phyloP scores from a whole-genome alignment of 345 rosid genomes.

The Linum lewisii region DNA sequence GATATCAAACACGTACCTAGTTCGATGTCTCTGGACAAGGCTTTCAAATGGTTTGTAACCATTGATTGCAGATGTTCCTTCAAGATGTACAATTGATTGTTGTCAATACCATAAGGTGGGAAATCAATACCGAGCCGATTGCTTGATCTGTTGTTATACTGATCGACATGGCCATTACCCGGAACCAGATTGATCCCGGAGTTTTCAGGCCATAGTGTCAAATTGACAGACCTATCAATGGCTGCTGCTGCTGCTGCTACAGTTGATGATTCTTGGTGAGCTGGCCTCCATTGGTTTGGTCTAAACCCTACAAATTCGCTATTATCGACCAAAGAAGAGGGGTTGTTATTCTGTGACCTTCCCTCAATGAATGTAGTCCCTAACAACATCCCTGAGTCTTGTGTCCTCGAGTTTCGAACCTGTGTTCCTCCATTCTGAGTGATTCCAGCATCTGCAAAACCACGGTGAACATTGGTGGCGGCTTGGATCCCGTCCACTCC shows the following conservation, averaged over 20 bases:
- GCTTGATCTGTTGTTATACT: constrained; percentile 35
- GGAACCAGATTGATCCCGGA: constrained; percentile 26
- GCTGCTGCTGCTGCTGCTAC: constrained; percentile 14
- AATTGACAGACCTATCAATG: constrained; percentile 25
- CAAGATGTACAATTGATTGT: constrained; percentile 25
- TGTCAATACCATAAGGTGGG: constrained; percentile 24
- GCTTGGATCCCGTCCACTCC: too few relatives aligned
- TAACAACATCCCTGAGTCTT: too few relatives aligned
- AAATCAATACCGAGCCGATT: constrained; percentile 23
- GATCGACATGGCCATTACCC: too few relatives aligned
- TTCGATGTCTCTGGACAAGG: constrained; percentile 43
- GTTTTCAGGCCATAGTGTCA: constrained; percentile 45
- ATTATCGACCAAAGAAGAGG: constrained; percentile 30
- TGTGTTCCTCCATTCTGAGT: constrained; percentile 36
- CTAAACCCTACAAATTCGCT: constrained; percentile 30
- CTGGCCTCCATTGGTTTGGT: constrained; percentile 29
- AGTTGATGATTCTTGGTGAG: constrained; percentile 27
- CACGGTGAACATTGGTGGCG: background rate
- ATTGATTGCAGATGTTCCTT: constrained; percentile 65
- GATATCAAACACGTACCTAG: too few relatives aligned
- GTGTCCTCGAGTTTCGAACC: constrained; percentile 34
- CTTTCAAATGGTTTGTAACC: constrained; percentile 61
- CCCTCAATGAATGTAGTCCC: too few relatives aligned
- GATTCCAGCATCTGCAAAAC: constrained; percentile 28
- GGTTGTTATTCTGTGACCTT: too few relatives aligned